These are phyloP conservation scores for Exophiala mesophila DNA, from an alignment of 2,329 filamentous ascomycete species.

Conservation along the genomic window DNA sequence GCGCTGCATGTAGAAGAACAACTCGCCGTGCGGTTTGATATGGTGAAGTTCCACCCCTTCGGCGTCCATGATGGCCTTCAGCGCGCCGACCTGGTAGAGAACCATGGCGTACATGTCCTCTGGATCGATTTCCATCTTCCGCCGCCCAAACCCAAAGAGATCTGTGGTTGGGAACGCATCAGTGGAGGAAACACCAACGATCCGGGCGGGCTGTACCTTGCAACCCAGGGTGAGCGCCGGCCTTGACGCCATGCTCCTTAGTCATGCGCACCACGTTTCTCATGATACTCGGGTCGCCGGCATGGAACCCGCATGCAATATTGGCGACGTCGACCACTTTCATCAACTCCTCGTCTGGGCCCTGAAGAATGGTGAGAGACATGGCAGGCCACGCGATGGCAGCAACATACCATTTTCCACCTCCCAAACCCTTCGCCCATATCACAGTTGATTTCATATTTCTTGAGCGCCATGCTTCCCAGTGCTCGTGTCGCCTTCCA, in stretches of 20 bases:
- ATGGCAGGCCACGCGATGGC: background rate
- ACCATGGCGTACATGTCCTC: slow-evolving; percentile 55
- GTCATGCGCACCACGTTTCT: slow-evolving; percentile 53
- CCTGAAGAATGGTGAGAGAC: too few relatives aligned
- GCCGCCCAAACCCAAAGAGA: slow-evolving; percentile 62
- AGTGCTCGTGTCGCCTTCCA: too few relatives aligned
- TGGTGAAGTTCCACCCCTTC: slow-evolving; percentile 55
- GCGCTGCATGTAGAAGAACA: slow-evolving; percentile 55
- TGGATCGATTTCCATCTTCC: slow-evolving; percentile 55
- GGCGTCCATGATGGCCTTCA: slow-evolving; percentile 55
- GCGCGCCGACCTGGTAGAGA: slow-evolving; percentile 60
- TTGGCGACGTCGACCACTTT: slow-evolving; percentile 59
- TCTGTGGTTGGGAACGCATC: too few relatives aligned
- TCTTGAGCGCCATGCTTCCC: too few relatives aligned
- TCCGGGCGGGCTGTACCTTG: too few relatives aligned
- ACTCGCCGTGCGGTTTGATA: slow-evolving; percentile 58
- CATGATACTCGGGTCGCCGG: slow-evolving; percentile 62
- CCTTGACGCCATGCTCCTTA: slow-evolving; percentile 52
- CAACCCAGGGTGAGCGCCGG: slow-evolving; percentile 61
- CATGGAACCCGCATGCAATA: slow-evolving; percentile 57
- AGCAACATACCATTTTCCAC: background rate
- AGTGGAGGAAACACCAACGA: too few relatives aligned
- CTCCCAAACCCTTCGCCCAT: too few relatives aligned
- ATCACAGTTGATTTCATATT: too few relatives aligned
- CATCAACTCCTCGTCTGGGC: slow-evolving; percentile 58